Evolutionary conservation across 2,329 filamentous ascomycete genomes (phyloP), one percentile per base, ranked within the genome.

Genomic region (Domatiomyces catenatus): DNA sequence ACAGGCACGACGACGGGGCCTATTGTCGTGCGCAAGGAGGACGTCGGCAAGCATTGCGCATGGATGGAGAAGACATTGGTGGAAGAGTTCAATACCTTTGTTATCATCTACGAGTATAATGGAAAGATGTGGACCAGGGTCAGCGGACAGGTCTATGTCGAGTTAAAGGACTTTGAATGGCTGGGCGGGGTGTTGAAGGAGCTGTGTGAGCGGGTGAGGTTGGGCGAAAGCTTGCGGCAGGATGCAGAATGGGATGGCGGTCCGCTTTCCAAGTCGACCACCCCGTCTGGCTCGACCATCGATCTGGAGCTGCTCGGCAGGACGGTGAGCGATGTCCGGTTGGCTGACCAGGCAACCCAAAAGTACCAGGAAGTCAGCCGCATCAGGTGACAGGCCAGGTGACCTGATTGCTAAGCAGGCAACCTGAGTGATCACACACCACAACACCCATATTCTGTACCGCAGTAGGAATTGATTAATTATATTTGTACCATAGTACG

Each of bases 81-180:
- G 12, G 60, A 68, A 0, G 75, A 82, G n/a, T 77, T 80, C 63
- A 73, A 81, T 50, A 92, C 87, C 0, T 90, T 86, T 60, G 67
- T 92, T 48, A 73, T 81, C 1, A 62, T 84, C 2, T 79, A 79
- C 51, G 65, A 74, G 7, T 79, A 88, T 57, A 72, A 67, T 0
- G 75, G 74, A 0, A 72, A 72, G 49, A 76, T 81, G 63, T 94
- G 84, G 84, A 71, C 75, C 0, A 71, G 90, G 47, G 61, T 94
- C 46, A 88, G 84, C 62, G 86, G 78, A 12, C 88, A 94, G 71
- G 75, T 92, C 0, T 96, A 92, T 63, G 67, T 95, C n/a, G 86
- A 86, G 22, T 63, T 82, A 56, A 72, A 73, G 10, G 88, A 95
- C 65, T 94, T 92, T 61, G 77, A 83, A 62, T 85, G 77, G 76